A percentile compares a stretch with the other conserved stretches of the same genome.
Conservation (phyloP, 129 eudicot species). For the Pulicaria dysenterica region DNA sequence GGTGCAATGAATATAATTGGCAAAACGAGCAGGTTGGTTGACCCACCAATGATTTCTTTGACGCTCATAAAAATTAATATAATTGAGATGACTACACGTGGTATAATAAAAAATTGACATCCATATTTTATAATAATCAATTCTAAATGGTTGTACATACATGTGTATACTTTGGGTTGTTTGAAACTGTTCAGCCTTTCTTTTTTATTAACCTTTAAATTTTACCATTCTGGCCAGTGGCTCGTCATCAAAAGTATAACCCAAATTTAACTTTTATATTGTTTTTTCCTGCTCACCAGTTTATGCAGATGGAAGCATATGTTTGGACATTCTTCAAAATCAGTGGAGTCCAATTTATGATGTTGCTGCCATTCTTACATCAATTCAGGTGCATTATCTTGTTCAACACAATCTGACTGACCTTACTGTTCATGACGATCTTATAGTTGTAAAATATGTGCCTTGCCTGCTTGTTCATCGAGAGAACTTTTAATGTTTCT, state of each 20-base stretch:
- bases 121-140: not conserved
- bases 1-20: not conserved
- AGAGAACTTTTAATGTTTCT: not conserved
- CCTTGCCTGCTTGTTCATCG: conserved; percentile 9
- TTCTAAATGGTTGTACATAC: not conserved
- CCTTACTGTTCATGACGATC: not conserved
- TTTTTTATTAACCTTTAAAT: not conserved
- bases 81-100: not conserved
- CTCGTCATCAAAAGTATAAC: not conserved
- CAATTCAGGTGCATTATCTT: conserved; percentile 54
- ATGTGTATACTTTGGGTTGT: not conserved
- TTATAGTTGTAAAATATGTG: conserved; percentile 53
- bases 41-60: not conserved
- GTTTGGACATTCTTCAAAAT: conserved; percentile 74
- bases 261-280: not conserved
- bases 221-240: not conserved
- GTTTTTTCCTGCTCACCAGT: conserved; percentile 27
- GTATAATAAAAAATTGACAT: not conserved
- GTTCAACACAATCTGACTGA: not conserved
- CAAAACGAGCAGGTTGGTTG: not conserved
- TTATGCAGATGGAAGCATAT: conserved; percentile 80
- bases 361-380: conserved; percentile 77
- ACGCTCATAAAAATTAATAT: not conserved
- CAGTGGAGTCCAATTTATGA: conserved; percentile 86
- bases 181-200: not conserved